Evolutionary conservation across 2,329 filamentous ascomycete genomes (phyloP).

Genomic region (Aureobasidium sp.): DNA sequence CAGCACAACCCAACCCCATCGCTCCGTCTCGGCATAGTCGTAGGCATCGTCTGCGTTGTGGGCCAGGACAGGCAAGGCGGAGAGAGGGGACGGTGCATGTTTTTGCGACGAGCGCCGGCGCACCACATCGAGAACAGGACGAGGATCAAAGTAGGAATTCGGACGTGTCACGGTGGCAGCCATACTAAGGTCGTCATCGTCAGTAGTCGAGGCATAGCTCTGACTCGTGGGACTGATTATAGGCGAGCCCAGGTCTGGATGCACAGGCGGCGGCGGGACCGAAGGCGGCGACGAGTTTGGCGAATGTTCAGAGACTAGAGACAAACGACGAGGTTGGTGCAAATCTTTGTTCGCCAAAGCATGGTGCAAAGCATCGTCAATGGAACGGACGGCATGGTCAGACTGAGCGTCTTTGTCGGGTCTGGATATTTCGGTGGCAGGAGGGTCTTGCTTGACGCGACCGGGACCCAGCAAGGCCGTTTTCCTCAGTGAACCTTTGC

Average conservation of each 20-base stretch:
- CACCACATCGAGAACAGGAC: conserved; percentile 16
- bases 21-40: conserved; percentile 92
- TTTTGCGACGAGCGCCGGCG: conserved; percentile 19
- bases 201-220: conserved; percentile 65
- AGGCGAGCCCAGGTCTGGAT: conserved; percentile 15
- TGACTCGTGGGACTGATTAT: conserved; percentile 39
- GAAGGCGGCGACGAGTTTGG: conserved; percentile 9
- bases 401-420: conserved; percentile 13
- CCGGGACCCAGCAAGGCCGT: conserved; percentile 74
- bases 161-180: conserved; percentile 21
- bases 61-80: conserved; percentile 21
- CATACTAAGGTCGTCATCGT: conserved; percentile 61
- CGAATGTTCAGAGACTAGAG: conserved; percentile 11
- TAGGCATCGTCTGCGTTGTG: conserved; percentile 50
- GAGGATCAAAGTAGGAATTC: conserved; percentile 25
- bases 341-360: not conserved
- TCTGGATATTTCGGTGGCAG: conserved; percentile 18
- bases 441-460: conserved; percentile 30
- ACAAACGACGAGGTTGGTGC: conserved; percentile 15
- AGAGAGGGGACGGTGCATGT: conserved; percentile 17
- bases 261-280: conserved; percentile 2
- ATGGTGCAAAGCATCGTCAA: conserved; percentile 9
- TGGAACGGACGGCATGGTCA: conserved; percentile 13
- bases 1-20: conserved; percentile 96
- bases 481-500: conserved; percentile 81